These are phyloP conservation scores for Taphrina communis DNA, from an alignment of 1,139 yeast genomes.

Conservation along the genomic window DNA sequence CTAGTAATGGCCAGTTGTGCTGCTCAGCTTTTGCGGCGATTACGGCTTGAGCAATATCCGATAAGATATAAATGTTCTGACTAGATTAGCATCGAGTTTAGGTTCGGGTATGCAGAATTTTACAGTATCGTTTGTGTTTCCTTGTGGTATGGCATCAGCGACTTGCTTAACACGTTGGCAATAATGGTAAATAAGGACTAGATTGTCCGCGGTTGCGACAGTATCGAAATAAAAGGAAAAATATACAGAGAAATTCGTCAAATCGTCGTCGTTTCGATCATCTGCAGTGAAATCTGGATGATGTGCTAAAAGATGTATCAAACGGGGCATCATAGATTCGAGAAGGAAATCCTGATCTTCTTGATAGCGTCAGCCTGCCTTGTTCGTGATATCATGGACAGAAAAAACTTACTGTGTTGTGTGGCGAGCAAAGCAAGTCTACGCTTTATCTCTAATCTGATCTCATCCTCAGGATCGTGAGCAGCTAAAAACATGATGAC, in stretches of 20 bases:
- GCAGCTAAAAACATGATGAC: constrained; percentile 76
- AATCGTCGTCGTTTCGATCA: constrained; percentile 46
- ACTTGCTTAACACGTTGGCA: constrained; percentile 83
- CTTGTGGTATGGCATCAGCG: constrained; percentile 60
- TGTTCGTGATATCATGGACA: neutral
- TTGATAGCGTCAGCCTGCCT: neutral
- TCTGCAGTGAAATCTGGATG: constrained; percentile 63
- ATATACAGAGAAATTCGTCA: constrained; percentile 50
- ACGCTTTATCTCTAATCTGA: constrained; percentile 52
- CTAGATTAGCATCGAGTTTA: constrained; percentile 3
- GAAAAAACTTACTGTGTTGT: constrained; percentile 12
- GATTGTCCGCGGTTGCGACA: constrained; percentile 69
- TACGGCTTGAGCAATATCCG: constrained; percentile 75
- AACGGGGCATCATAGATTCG: constrained; percentile 70
- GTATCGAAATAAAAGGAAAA: constrained; percentile 65
- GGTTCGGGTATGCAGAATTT: neutral
- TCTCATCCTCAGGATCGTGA: constrained; percentile 65
- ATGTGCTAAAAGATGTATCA: constrained; percentile 75
- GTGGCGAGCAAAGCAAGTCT: constrained; percentile 47
- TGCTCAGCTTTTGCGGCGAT: constrained; percentile 64
- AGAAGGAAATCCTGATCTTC: constrained; percentile 53
- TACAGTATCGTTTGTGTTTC: constrained; percentile 4
- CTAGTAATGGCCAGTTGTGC: constrained; percentile 71
- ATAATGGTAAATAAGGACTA: constrained; percentile 74
- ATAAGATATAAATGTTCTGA: constrained; percentile 63